Conservation (phyloP, 306 rosid genomes). For the Datisca glomerata region DNA sequence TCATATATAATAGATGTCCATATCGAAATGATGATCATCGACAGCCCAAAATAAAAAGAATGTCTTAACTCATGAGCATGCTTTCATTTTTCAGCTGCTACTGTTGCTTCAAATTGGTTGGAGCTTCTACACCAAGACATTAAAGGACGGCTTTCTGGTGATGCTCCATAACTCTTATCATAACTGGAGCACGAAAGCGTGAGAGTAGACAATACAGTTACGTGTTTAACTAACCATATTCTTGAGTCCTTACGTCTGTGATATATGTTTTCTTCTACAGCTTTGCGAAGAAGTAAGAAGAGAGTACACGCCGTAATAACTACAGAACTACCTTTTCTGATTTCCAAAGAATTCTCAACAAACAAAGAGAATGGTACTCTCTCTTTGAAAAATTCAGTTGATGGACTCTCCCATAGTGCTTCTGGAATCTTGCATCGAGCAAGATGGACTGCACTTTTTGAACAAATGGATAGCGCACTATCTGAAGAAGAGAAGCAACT, state of each 20-base stretch:
- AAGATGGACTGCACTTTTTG: constrained; percentile 69
- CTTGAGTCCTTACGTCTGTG: not conserved
- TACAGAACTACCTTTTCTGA: constrained; percentile 70
- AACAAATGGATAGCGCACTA: constrained; percentile 81
- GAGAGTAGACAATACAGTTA: not conserved
- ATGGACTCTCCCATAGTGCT: constrained; percentile 23
- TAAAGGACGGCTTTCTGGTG: constrained; percentile 87
- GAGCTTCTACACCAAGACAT: constrained; percentile 77
- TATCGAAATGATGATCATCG: not conserved
- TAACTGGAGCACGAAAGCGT: too few species aligned
- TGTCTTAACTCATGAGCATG: too few species aligned
- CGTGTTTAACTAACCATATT: too few species aligned
- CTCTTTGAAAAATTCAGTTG: constrained; percentile 14
- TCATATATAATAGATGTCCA: not conserved
- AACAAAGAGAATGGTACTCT: constrained; percentile 34
- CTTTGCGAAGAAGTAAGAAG: constrained; percentile 69
- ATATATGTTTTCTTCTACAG: constrained; percentile 29
- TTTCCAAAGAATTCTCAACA: constrained; percentile 61
- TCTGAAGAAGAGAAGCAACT: constrained; percentile 89
- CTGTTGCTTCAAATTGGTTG: constrained; percentile 94
- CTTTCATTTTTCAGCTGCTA: constrained; percentile 89
- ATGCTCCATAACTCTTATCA: constrained; percentile 3
- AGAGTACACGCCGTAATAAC: constrained; percentile 67
- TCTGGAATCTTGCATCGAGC: constrained; percentile 65
- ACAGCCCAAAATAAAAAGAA: too few species aligned